Base-by-base conservation (phyloP, 2,329 filamentous ascomycete genomes). In the Fusarium sp. region DNA sequence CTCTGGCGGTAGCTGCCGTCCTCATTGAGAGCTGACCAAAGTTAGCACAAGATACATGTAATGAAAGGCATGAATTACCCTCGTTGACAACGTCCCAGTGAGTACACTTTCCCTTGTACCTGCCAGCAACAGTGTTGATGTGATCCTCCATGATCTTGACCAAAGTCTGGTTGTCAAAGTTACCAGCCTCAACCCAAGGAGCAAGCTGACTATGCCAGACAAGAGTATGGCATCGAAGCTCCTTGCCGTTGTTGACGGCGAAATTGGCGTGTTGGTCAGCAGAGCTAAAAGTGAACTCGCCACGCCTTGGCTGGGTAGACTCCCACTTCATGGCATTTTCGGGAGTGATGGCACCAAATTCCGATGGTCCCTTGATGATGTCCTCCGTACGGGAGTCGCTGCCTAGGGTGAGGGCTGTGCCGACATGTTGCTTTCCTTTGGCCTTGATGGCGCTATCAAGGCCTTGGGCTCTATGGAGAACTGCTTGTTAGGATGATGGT, bases 181-280 rank as follows among this genome's bases (percentile, higher is more conserved):
- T 81, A 57, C 82, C 79, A 63, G 84, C 82, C 27, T 72, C 67
- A 54, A 74, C 70, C 75, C 72, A 77, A 6, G 67, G 48, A 2
- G 75, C 72, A 14, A 77, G 70, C 62, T 77, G 75, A 14, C 66
- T 72, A 78, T 89, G 83, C 85, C 85, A 87, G 20, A 85, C 82
- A 8, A 86, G 78, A 50, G 86, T 92, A 79, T 94, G 92, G 80
- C 92, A 93, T 66, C 92, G 85, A 45, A 92, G 78, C 25, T 88
- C 74, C 78, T 88, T 84, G 39, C 83, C 81, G 70, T 87, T 86
- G 20, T 81, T 78, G 34, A 77, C 77, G 6, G 85, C 85, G 61
- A 84, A 82, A 41, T 83, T 77, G 58, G 85, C 79, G 58, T 86
- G 81, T 14, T 81, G 81, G 62, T 92, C 88, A 35, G 87, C 89